Evolutionary conservation across 257 asterid species (phyloP).

Genomic region (Plantago elongata): DNA sequence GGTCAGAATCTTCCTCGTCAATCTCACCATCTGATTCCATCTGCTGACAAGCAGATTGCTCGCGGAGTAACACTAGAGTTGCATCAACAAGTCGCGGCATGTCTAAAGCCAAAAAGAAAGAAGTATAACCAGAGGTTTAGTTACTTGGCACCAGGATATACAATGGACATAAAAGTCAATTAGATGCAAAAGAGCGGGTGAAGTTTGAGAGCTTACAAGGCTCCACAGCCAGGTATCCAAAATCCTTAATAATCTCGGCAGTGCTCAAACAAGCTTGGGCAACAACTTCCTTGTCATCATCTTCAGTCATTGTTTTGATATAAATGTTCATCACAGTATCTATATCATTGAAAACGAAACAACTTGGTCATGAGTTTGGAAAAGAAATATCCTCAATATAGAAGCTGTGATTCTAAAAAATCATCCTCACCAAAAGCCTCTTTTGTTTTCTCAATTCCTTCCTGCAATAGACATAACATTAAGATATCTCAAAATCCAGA

Average conservation of each 20-base stretch:
- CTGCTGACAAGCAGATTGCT: constrained; percentile 81
- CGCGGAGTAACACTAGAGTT: constrained; percentile 68
- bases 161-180: constrained; percentile 11
- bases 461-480: constrained; percentile 42
- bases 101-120: constrained; percentile 38
- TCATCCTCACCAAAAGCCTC: constrained; percentile 71
- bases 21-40: constrained; percentile 72
- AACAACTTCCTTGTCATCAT: constrained; percentile 97
- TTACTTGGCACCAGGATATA: constrained; percentile 16
- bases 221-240: constrained; percentile 81
- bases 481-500: background rate
- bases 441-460: constrained; percentile 64
- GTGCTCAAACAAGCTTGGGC: constrained; percentile 91
- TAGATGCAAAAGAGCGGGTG: background rate
- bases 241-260: constrained; percentile 77
- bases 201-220: constrained; percentile 62
- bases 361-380: constrained; percentile 7
- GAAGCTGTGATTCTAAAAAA: constrained; percentile 7
- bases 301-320: constrained; percentile 77
- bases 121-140: constrained; percentile 14
- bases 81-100: constrained; percentile 68
- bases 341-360: constrained; percentile 27
- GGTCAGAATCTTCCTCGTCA: constrained; percentile 83
- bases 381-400: constrained; percentile 9
- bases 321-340: constrained; percentile 80